Base-by-base conservation (phyloP, 768 basidiomycete species). In the Neoboletus magnificus region DNA sequence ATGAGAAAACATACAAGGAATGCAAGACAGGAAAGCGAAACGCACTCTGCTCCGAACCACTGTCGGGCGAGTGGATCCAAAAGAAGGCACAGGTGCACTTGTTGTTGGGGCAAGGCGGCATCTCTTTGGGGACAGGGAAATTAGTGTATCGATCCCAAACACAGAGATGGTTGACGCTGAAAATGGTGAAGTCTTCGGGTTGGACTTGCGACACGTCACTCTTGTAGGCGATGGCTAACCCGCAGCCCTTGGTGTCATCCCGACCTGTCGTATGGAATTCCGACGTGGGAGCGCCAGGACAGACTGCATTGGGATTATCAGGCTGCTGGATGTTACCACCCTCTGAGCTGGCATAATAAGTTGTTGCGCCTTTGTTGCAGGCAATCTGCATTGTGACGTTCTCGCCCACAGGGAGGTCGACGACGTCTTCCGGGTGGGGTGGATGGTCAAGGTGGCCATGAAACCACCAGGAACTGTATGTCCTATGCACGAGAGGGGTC, bases 171-270 rank as follows among this genome's bases (percentile, higher is more conserved):
- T 90, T 89, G 13, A 89, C 79, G 54, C 83, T 86, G 68, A 91
- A 90, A 12, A 91, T 74, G 0, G 83, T 79, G 62, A 91, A 85
- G 70, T 90, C 87, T 42, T 77, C 80, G 0, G 87, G 87, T 62
- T 83, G 69, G 8, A 91, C 79, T 0, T 77, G 60, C 0, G 66
- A 71, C 1, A 77, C 81, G 60, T 90, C 75, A 59, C 70, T 80
- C 67, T 87, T 84, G 74, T 93, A 91, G n/a, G 86, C 80, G 59
- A 93, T 91, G 0, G 82, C 87, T 32, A 93, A 73, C 1, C 80
- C 82, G 64, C 87, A 89, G 12, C 86, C 85, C 48, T 76, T 78
- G 35, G 84, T 67, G 60, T 86, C 85, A 50, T 76, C 67, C 0
- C 78, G 44, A 0, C 81, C 82, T 0, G 71, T 77, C 1, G 86